These are phyloP conservation scores for Panicum virgatum DNA, from an alignment of 202 grass and related monocot species.

Conservation along the genomic window DNA sequence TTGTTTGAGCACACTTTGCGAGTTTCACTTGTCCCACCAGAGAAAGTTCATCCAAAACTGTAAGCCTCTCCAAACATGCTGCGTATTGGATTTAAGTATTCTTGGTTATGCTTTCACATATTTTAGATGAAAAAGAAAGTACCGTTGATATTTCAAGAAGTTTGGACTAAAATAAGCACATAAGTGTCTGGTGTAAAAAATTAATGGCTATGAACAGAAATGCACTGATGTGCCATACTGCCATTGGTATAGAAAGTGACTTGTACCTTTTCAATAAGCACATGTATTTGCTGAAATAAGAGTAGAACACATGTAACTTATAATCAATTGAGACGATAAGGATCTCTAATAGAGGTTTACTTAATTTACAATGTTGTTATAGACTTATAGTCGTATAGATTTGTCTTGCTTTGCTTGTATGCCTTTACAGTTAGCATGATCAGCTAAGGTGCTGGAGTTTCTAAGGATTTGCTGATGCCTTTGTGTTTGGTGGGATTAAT, in stretches of 20 bases:
- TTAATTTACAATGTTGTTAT: no score
- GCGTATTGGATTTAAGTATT: neutral
- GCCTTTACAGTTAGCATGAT: neutral
- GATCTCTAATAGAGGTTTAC: no score
- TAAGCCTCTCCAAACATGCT: slow-evolving; percentile 38
- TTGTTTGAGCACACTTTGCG: slow-evolving; percentile 85
- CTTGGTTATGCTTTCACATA: neutral
- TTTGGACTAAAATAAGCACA: neutral
- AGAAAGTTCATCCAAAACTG: slow-evolving; percentile 84
- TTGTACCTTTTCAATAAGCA: neutral
- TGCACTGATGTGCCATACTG: no score
- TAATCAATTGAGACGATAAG: neutral
- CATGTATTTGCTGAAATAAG: neutral
- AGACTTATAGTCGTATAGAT: no score
- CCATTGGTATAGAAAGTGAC: neutral
- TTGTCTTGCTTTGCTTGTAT: neutral
- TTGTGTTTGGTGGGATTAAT: neutral
- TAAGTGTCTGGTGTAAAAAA: neutral
- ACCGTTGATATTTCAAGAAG: neutral
- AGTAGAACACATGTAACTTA: neutral
- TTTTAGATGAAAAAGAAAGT: neutral
- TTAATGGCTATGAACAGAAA: neutral
- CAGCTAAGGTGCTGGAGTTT: neutral
- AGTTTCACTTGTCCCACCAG: slow-evolving; percentile 53
- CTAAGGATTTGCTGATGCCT: neutral